phyloP scores from a whole-genome alignment of 257 asterid genomes.

The Datura wrightii region DNA sequence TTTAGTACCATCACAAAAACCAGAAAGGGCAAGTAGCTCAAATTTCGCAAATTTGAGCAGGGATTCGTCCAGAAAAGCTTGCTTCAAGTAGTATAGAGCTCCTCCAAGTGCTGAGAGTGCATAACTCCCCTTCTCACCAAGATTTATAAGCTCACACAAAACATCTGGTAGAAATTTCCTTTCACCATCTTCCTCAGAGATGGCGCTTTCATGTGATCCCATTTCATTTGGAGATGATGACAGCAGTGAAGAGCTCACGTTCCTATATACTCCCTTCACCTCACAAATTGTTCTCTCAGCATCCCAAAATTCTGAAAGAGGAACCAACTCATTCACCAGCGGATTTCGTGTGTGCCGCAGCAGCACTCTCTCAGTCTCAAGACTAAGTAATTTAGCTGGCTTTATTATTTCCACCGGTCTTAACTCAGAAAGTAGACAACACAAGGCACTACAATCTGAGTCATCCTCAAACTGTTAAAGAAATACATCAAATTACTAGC shows the following conservation, averaged over 20 bases:
- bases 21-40: slow-evolving; percentile 88
- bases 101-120: slow-evolving; percentile 99
- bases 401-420: slow-evolving; percentile 94
- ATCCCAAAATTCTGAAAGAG: slow-evolving; percentile 92
- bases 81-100: slow-evolving; percentile 79
- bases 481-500: slow-evolving; percentile 26
- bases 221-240: slow-evolving; percentile 45
- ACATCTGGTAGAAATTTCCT: slow-evolving; percentile 62
- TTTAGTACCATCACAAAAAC: slow-evolving; percentile 60
- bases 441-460: slow-evolving; percentile 84
- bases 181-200: slow-evolving; percentile 45
- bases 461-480: slow-evolving; percentile 84
- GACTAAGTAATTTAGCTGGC: slow-evolving; percentile 87
- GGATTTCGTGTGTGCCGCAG: slow-evolving; percentile 80
- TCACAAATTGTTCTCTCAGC: slow-evolving; percentile 80
- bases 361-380: slow-evolving; percentile 82
- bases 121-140: slow-evolving; percentile 76
- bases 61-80: slow-evolving; percentile 86
- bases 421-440: slow-evolving; percentile 85
- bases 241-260: slow-evolving; percentile 45
- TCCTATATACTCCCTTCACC: slow-evolving; percentile 60
- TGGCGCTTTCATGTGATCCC: slow-evolving; percentile 38
- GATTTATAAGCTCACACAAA: slow-evolving; percentile 65
- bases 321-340: slow-evolving; percentile 80
- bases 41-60: slow-evolving; percentile 85